These are phyloP conservation scores for Furcasterigmium sp. DNA, from an alignment of 2,329 filamentous ascomycete genomes.

Conservation along the genomic window DNA sequence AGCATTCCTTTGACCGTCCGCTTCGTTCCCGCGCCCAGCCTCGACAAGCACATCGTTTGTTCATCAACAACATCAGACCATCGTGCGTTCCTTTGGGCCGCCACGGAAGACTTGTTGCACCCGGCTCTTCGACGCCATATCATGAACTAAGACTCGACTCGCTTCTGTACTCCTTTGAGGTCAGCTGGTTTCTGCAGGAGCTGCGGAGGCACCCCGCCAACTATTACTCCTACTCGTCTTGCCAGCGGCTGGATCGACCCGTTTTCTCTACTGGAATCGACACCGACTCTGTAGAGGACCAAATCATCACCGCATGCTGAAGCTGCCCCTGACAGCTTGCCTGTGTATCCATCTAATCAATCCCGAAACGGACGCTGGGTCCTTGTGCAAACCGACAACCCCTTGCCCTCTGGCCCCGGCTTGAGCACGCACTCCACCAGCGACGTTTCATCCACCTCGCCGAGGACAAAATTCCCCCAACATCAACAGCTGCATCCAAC, in stretches of 20 bases:
- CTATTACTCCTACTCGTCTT: too few species aligned
- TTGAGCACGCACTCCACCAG: slow-evolving; percentile 3
- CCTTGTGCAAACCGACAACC: slow-evolving; percentile 1
- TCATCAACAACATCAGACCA: slow-evolving; percentile 21
- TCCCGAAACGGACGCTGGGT: slow-evolving; percentile 4
- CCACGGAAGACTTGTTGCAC: too few species aligned
- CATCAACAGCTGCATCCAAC: slow-evolving; percentile 1
- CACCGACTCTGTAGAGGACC: too few species aligned
- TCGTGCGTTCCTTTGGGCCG: slow-evolving; percentile 9
- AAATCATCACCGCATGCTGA: background rate
- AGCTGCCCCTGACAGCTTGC: too few species aligned
- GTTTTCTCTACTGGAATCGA: too few species aligned
- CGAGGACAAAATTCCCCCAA: background rate
- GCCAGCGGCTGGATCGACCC: too few species aligned
- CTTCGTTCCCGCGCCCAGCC: too few species aligned
- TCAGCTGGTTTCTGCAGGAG: slow-evolving; percentile 82
- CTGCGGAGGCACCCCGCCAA: slow-evolving; percentile 1
- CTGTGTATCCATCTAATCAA: background rate
- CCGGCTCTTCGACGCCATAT: too few species aligned
- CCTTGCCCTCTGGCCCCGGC: slow-evolving; percentile 1
- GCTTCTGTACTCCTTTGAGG: slow-evolving; percentile 62
- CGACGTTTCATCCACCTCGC: slow-evolving; percentile 9
- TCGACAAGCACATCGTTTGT: slow-evolving; percentile 14
- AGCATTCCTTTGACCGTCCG: too few species aligned
- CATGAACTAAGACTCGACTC: slow-evolving; percentile 11